Base-by-base conservation (phyloP, 495 filamentous ascomycete genomes). In the Halenospora varia region DNA sequence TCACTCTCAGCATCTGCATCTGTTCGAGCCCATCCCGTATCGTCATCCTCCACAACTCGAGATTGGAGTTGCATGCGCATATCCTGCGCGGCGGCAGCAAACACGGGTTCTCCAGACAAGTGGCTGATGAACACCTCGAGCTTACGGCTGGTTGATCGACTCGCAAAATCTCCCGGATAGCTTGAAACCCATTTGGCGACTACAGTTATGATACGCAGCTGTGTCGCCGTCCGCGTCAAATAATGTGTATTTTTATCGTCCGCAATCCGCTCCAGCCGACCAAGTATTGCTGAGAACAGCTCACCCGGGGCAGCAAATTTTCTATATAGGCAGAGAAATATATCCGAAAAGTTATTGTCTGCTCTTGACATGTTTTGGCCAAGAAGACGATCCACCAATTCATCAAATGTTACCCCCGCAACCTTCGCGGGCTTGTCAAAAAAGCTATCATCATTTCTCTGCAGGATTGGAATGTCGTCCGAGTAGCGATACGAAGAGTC, bases 261-360 rank as follows among this genome's bases (percentile, higher is more conserved):
- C 64, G 83, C 81, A 29, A 86, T 76, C 25, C 75, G 76, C 48
- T 93, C 87, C 60, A 96, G 88, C 9, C 89, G 87, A 54, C 74
- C 72, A 23, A 92, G 73, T 59, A 97, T 84, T 15, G 87, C 82
- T 39, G 80, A 79, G 39, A 97, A 78, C 2, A 98, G 79, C 40
- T 86, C 78, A 13, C 77, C 76, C 0, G 94, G 94, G 2, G 93
- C 79, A 3, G 91, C 88, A 58, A 98, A 97, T 71, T 92, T 96
- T 51, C 94, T 88, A 68, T 96, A 97, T n/a, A 97, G 78, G 57
- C 92, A 95, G 18, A 97, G 75, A 65, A 97, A 97, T 9, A 92
- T 86, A 24, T 87, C 81, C 17, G 78, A 77, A 69, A 97, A 97
- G 68, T 95, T 96, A 18, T 79, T 77, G 68, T 97, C 94, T 4